phyloP scores from a whole-genome alignment of 2,329 filamentous ascomycete genomes.

The Hyphodiscus sp. region DNA sequence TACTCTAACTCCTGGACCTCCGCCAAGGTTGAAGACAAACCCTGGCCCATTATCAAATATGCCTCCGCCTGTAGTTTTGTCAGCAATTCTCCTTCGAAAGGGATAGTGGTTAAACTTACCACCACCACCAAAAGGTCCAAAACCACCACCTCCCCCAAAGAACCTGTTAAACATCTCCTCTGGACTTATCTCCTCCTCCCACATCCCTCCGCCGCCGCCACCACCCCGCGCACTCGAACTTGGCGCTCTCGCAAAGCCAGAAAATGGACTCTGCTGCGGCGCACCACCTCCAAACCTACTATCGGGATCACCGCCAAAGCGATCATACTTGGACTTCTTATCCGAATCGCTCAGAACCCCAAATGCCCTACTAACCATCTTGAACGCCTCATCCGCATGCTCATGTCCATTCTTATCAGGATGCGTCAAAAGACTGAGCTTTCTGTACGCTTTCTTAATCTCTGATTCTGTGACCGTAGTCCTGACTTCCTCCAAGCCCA shows the following conservation, averaged over 20 bases:
- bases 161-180: conserved; percentile 97
- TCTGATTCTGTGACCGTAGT: conserved; percentile 68
- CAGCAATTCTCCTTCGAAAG: conserved; percentile 7
- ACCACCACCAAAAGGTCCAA: conserved; percentile 56
- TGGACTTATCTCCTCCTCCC: conserved; percentile 87
- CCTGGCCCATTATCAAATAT: conserved; percentile 73
- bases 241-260: conserved; percentile 47
- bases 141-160: conserved; percentile 67
- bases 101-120: conserved; percentile 42
- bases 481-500: conserved; percentile 62
- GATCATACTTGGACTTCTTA: conserved; percentile 84
- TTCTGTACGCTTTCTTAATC: conserved; percentile 97
- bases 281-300: conserved; percentile 64
- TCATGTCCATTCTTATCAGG: conserved; percentile 98
- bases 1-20: conserved; percentile 84
- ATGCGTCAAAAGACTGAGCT: conserved; percentile 88
- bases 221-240: conserved; percentile 24
- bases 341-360: conserved; percentile 88
- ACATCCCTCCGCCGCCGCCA: conserved; percentile 55
- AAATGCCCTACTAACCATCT: conserved; percentile 93
- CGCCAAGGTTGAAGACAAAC: conserved; percentile 93
- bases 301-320: conserved; percentile 87
- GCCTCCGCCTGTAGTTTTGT: conserved; percentile 32
- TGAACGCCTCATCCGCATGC: conserved; percentile 95
- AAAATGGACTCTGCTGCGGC: conserved; percentile 57